phyloP scores from a whole-genome alignment of 116 monocot species.

The Iris pallida region DNA sequence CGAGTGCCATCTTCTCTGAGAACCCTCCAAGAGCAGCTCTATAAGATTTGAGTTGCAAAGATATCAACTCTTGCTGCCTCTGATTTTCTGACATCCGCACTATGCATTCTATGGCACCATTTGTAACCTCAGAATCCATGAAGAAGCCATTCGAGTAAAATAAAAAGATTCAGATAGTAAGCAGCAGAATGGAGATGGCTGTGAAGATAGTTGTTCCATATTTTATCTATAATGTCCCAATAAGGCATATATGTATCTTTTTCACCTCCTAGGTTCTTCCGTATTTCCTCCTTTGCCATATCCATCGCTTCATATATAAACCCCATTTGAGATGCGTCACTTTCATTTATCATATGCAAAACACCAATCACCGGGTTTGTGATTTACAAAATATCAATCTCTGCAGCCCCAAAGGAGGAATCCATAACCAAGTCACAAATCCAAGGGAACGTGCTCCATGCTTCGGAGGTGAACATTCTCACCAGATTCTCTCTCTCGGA shows the following conservation, averaged over 20 bases:
- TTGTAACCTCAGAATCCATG: slow-evolving; percentile 60
- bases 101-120: slow-evolving; percentile 45
- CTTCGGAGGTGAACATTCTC: too few species aligned
- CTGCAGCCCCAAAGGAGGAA: slow-evolving; percentile 47
- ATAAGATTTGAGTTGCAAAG: slow-evolving; percentile 58
- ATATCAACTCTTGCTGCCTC: slow-evolving; percentile 26
- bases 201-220: too few species aligned
- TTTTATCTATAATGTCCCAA: slow-evolving; percentile 54
- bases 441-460: slow-evolving; percentile 32
- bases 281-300: slow-evolving; percentile 53
- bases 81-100: slow-evolving; percentile 34
- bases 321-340: slow-evolving; percentile 41
- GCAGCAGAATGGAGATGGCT: slow-evolving; percentile 60
- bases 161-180: slow-evolving; percentile 60
- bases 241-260: slow-evolving; percentile 29
- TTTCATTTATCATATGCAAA: slow-evolving; percentile 25
- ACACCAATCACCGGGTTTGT: slow-evolving; percentile 43
- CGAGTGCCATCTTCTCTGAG: slow-evolving; percentile 34
- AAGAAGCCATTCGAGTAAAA: slow-evolving; percentile 48
- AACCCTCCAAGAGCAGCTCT: too few species aligned
- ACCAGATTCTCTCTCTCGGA: too few species aligned
- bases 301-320: slow-evolving; percentile 69
- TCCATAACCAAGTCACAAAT: slow-evolving; percentile 34
- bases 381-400: slow-evolving; percentile 34
- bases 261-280: slow-evolving; percentile 30